phyloP scores from a whole-genome alignment of 2,329 filamentous ascomycete species.

The Ploettnerulaceae sp. region DNA sequence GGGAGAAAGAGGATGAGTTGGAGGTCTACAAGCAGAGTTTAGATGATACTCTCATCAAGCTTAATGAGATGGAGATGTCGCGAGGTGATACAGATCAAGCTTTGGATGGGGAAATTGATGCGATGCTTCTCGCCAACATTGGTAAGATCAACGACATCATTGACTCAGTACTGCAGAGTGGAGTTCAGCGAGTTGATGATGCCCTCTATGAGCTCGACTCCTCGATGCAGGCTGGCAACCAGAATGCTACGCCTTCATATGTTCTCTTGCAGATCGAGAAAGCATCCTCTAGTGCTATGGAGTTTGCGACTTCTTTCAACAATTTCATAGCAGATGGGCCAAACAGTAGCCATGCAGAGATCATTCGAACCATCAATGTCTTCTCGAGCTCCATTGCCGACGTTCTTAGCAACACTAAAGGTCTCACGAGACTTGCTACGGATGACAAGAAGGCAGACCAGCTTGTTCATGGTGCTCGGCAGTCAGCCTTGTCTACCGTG shows the following conservation, averaged over 20 bases:
- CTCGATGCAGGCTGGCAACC: conserved; percentile 96
- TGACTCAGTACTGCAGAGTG: conserved; percentile 90
- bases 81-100: conserved; percentile 73
- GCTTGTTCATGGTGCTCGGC: conserved; percentile 74
- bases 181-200: conserved; percentile 90
- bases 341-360: conserved; percentile 80
- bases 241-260: conserved; percentile 91
- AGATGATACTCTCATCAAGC: conserved; percentile 89
- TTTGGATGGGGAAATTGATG: conserved; percentile 86
- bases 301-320: conserved; percentile 97
- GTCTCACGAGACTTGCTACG: conserved; percentile 83
- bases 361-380: conserved; percentile 87
- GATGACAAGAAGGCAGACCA: conserved; percentile 93
- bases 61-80: conserved; percentile 79
- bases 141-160: conserved; percentile 97
- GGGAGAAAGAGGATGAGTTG: conserved; percentile 95
- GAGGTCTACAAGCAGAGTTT: conserved; percentile 98
- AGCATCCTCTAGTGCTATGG: conserved; percentile 87
- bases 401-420: conserved; percentile 94
- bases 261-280: conserved; percentile 97
- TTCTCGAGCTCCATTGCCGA: conserved; percentile 90
- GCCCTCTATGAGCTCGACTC: conserved; percentile 96
- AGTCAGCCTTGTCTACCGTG: conserved; percentile 80
- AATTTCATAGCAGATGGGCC: conserved; percentile 97
- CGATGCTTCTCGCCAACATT: conserved; percentile 77